Base-by-base conservation (phyloP, 352 stramenopile species). In the Globisporangium barbulae region DNA sequence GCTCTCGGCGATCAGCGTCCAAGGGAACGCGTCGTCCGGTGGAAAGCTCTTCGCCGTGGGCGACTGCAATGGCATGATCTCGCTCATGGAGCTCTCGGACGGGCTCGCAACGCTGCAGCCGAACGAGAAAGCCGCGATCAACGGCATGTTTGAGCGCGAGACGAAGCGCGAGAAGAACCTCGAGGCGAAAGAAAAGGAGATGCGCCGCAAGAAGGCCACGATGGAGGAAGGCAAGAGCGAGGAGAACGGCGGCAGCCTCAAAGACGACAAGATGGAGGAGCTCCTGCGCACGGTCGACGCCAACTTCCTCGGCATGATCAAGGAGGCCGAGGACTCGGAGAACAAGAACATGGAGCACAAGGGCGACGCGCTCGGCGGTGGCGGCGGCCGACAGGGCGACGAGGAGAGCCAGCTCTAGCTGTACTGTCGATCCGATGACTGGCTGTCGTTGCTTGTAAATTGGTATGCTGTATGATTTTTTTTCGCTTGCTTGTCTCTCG, bases 161-260 rank as follows among this genome's bases (percentile, higher is more conserved):
- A 98, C 93, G n/a, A 98, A 98, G 74, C 85, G 93, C 25, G 94
- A 98, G 68, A 98, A 98, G 73, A 98, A 98, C 70, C 73, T 98
- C 37, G 91, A 97, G 73, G 81, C 89, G 8, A 87, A 93, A 52
- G 88, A 95, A 66, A 93, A 95, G 62, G 90, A 97, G 60, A 75
- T 97, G 56, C 83, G 78, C 33, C 84, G 89, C 37, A 92, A 89
- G 73, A 91, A 93, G 55, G 84, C 85, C 33, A 81, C 74, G 31
- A 78, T 95, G 62, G 81, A 96, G 53, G 91, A 98, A 57, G 81
- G 76, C 47, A 89, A 89, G 52, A 73, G 74, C 13, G 87, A 95
- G 35, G 82, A 91, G 25, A 53, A 75, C 57, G 72, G 75, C 3
- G 76, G 64, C 47, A 85, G 63, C 44, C 66, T 81, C 55, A 93